A percentile compares a stretch with the other conserved stretches of the same genome.
phyloP scores from a whole-genome alignment of 257 asterid species.

The Solanum dulcamara region DNA sequence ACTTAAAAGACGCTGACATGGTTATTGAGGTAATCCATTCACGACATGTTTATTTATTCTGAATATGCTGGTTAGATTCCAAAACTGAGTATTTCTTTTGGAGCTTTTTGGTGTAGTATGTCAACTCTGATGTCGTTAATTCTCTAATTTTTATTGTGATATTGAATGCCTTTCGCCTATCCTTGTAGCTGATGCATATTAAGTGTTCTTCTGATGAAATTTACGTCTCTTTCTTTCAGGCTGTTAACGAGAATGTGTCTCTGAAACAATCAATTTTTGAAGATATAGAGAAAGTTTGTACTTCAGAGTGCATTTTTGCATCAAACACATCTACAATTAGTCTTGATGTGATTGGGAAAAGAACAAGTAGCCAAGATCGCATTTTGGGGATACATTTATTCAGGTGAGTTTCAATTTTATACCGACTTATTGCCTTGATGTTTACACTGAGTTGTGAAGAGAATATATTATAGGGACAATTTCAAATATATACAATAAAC shows the following conservation, averaged over 20 bases:
- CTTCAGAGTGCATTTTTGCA: conserved; percentile 33
- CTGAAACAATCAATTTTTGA: conserved; percentile 30
- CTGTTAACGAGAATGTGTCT: conserved; percentile 24
- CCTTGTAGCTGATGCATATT: neutral
- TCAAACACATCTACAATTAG: conserved; percentile 28
- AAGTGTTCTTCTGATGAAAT: neutral
- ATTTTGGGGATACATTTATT: conserved; percentile 29
- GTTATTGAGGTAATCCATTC: conserved; percentile 39
- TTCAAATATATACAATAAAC: too few relatives aligned
- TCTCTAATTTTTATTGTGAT: neutral
- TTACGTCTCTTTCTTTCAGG: conserved; percentile 9
- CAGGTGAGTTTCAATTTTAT: conserved; percentile 12
- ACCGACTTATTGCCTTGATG: neutral
- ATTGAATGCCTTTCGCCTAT: neutral
- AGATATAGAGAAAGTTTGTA: conserved; percentile 29
- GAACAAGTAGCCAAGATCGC: conserved; percentile 27
- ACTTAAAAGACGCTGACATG: conserved; percentile 34
- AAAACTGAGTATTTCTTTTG: too few relatives aligned
- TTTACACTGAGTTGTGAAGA: too few relatives aligned
- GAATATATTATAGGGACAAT: too few relatives aligned
- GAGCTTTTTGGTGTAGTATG: neutral
- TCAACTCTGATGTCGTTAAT: neutral
- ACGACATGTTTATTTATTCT: too few relatives aligned
- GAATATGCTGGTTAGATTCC: too few relatives aligned
- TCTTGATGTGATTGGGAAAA: conserved; percentile 23